Evolutionary conservation across 2,329 filamentous ascomycete genomes (phyloP), one percentile per base, ranked within the genome.

Genomic region (Polytolypa hystricis): DNA sequence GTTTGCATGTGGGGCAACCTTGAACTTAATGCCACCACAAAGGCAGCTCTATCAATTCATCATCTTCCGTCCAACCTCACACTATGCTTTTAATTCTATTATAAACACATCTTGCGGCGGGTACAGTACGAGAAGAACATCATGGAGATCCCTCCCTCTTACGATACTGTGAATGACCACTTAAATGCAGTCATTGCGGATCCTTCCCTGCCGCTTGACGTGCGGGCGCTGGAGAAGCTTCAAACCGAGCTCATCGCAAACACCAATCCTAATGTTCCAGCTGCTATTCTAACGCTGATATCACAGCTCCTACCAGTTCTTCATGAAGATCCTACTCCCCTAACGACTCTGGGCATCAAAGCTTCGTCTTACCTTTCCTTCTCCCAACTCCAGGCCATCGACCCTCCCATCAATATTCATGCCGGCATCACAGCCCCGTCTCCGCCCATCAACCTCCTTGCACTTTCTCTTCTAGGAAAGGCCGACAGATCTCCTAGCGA

Each of bases 241-340:
- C 65, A 66, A 45, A 56, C 70, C 19, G 62, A 62, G 50, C 52
- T 62, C 17, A 52, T 55, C 10, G 52, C 55, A 36, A 48, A 41
- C 21, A 60, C 55, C n/a, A 55, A 56, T 35, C 51, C 46, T 10
- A 43, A 43, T 26, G 51, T 66, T 28, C 53, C 65, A 36, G 54
- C 57, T 30, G 44, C 58, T 25, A 55, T 63, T 29, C 52, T 66
- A 37, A 56, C 55, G 11, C 63, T 69, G 42, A 60, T 76, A 31
- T 68, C 70, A 12, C 53, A 60, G 31, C 56, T 75, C 7, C 53
- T 76, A 12, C 66, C 68, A 6, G 55, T 64, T 4, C 55, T 78
- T 4, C 70, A 73, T 44, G 69, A 76, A 53, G 71, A 77, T 43
- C 74, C 74, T 7, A 64, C 66, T 10, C 69, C 72, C 16, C 54